A percentile compares a stretch with the other conserved stretches of the same genome.
Conservation (phyloP, 2,329 filamentous ascomycete genomes). For the Pseudogymnoascus sp. region DNA sequence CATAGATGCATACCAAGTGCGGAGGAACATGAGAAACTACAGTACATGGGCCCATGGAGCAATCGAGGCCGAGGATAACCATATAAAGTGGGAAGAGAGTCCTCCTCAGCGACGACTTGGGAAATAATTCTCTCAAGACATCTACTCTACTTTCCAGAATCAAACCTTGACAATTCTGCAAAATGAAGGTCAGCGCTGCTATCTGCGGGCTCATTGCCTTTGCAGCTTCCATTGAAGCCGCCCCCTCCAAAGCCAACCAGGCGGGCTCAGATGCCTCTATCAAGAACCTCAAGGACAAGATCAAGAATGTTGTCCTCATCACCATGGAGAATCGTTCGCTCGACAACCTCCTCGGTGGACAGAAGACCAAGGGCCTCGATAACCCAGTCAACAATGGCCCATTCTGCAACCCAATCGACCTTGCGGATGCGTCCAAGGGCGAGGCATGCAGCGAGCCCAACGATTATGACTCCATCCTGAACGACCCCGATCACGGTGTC, state of each 20-base stretch:
- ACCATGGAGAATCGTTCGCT: constrained; percentile 39
- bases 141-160: not conserved
- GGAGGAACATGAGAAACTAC: not conserved
- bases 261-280: constrained; percentile 27
- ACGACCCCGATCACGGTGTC: constrained; percentile 37
- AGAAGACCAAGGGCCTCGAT: constrained; percentile 32
- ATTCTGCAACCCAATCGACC: constrained; percentile 35
- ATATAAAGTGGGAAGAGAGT: constrained; percentile 1
- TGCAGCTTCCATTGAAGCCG: not conserved
- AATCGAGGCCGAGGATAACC: not conserved
- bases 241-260: constrained; percentile 5
- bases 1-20: not conserved
- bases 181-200: constrained; percentile 7
- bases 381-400: constrained; percentile 37
- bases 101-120: not conserved
- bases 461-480: constrained; percentile 34
- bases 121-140: not conserved
- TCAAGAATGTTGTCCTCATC: constrained; percentile 32
- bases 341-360: constrained; percentile 38
- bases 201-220: constrained; percentile 10
- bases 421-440: constrained; percentile 27
- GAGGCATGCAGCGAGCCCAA: constrained; percentile 29
- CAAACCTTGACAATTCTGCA: not conserved
- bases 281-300: constrained; percentile 29
- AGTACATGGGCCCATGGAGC: not conserved